Evolutionary conservation across 768 basidiomycete genomes (phyloP).

Genomic region (Obba rivulosa): DNA sequence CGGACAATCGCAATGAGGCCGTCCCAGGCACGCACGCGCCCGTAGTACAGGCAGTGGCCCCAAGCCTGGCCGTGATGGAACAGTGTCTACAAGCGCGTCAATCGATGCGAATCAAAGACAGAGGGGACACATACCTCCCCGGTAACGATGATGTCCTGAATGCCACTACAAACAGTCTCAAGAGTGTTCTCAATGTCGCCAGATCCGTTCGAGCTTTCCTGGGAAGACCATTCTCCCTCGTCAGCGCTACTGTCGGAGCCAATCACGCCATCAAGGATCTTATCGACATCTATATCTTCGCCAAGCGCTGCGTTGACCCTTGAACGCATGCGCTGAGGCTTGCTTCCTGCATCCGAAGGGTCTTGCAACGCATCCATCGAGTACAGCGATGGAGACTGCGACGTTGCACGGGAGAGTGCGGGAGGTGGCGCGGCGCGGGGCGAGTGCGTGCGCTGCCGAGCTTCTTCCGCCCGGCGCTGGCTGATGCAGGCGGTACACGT

Average conservation of each 20-base stretch:
- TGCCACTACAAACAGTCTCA: constrained; percentile 40
- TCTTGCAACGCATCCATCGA: constrained; percentile 7
- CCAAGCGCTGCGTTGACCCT: background rate
- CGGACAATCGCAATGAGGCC: constrained; percentile 33
- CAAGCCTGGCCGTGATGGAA: constrained; percentile 30
- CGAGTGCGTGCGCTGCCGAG: too few relatives aligned
- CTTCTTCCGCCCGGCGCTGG: constrained; percentile 7
- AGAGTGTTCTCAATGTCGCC: background rate
- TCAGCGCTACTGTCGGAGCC: too few relatives aligned
- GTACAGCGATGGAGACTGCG: background rate
- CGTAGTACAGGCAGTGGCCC: constrained; percentile 29
- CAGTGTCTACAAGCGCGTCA: constrained; percentile 38
- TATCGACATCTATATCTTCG: constrained; percentile 1
- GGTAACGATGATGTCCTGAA: constrained; percentile 55
- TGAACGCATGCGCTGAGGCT: background rate
- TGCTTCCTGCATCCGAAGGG: constrained; percentile 18
- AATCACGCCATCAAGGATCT: constrained; percentile 22
- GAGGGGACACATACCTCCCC: constrained; percentile 41
- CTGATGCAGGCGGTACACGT: constrained; percentile 26
- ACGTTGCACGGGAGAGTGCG: too few relatives aligned
- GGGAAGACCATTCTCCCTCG: background rate
- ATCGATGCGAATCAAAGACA: background rate
- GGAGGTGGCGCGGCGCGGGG: too few relatives aligned
- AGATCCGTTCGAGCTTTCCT: background rate
- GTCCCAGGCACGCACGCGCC: constrained; percentile 32